Evolutionary conservation across 148 eudicot genomes (phyloP), one percentile per base, ranked within the genome.

Genomic region (Fagopyrum homotropicum): DNA sequence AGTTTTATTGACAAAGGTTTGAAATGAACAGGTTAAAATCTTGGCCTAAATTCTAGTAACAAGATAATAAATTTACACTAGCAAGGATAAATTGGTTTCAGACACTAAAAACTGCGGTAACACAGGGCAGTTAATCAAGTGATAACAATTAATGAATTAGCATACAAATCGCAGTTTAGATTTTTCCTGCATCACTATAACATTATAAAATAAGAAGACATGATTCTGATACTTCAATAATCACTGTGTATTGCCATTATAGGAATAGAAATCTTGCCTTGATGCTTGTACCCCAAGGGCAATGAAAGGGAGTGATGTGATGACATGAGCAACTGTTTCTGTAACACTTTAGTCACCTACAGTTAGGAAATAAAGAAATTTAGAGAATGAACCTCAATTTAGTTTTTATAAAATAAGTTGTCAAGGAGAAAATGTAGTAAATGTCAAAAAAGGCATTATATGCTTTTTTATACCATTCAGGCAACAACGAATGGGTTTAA

Each of bases 281-380:
- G 99, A 97, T 56, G 90, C 87, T 75, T 95, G 89, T 81, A 86
- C 50, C 55, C 99, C 99, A 74, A 95, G 90, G 76, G 85, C 93
- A 81, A 95, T 85, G 79, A 95, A 95, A 82, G 99, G 99, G 80
- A 95, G 85, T 52, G 99, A 95, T 76, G 99, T 95, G 73, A 90
- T 83, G 68, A 95, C 93, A 76, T 95, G 92, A 64, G 88, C 92
- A 70, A 92, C 75, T 76, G 87, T 95, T 81, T 92, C 99, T 76
- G 86, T 88, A 78, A 86, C 30, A 78, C 55, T 79, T 76, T 78
- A 82, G 83, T 95, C 99, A 84, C 96, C 99, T 95, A 8, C 19
- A 55, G 75, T 12, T 52, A n/a, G 43, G 73, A n/a, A 22, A 68
- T n/a, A 14, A 75, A 45, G 19, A 15, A 73, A 63, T 22, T 46